These are phyloP conservation scores for Penicillium sp. DNA, from an alignment of 2,329 filamentous ascomycete genomes.

Conservation along the genomic window DNA sequence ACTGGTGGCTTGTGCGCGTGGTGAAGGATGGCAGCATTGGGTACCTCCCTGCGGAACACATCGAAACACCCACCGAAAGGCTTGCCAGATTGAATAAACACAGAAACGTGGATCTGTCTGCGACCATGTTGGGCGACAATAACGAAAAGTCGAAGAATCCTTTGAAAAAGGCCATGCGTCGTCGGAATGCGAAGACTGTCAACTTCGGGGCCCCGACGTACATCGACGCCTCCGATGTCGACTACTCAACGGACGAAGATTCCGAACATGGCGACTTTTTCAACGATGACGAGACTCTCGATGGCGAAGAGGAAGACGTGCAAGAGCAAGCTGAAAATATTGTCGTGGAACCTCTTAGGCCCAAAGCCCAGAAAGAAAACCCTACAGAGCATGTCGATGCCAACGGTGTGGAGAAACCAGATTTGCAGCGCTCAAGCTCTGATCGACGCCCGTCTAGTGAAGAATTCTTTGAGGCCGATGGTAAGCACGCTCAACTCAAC, in stretches of 20 bases:
- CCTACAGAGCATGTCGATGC: slow-evolving; percentile 25
- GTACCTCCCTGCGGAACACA: slow-evolving; percentile 95
- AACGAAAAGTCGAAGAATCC: slow-evolving; percentile 78
- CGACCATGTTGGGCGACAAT: slow-evolving; percentile 69
- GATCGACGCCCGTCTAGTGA: slow-evolving; percentile 58
- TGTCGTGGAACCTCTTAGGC: slow-evolving; percentile 45
- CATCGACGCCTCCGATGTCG: slow-evolving; percentile 81
- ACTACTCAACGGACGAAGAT: slow-evolving; percentile 80
- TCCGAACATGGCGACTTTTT: slow-evolving; percentile 48
- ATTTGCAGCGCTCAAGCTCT: slow-evolving; percentile 30
- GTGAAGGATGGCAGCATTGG: slow-evolving; percentile 97
- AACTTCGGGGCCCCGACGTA: slow-evolving; percentile 82
- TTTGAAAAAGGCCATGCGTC: slow-evolving; percentile 77
- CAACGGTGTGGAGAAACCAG: slow-evolving; percentile 18
- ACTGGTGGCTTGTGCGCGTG: slow-evolving; percentile 98
- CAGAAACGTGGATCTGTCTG: slow-evolving; percentile 84
- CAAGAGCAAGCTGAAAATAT: slow-evolving; percentile 40
- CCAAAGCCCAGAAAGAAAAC: slow-evolving; percentile 41
- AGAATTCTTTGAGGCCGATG: slow-evolving; percentile 58
- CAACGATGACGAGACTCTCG: slow-evolving; percentile 49
- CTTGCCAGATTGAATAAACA: slow-evolving; percentile 94
- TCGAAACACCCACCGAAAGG: slow-evolving; percentile 94
- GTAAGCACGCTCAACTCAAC: slow-evolving; percentile 24
- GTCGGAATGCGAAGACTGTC: slow-evolving; percentile 80
- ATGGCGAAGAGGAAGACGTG: slow-evolving; percentile 32